Conservation (phyloP, 495 filamentous ascomycete genomes). For the Aspergillus diversus region DNA sequence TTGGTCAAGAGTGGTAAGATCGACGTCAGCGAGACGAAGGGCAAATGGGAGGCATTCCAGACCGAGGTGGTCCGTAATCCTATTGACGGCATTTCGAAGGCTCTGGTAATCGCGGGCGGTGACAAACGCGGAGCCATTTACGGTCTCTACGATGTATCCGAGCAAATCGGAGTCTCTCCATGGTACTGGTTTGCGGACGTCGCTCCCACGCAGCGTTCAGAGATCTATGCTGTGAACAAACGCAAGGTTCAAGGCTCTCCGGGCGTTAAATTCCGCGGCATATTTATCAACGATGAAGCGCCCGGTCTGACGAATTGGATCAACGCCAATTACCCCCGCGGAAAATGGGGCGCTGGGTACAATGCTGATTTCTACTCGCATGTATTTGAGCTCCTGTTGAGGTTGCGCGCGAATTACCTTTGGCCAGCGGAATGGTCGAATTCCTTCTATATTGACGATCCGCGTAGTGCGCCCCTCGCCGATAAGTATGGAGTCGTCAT, state of each 20-base stretch:
- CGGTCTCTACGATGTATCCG: conserved; percentile 73
- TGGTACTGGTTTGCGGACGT: conserved; percentile 81
- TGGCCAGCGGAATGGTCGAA: conserved; percentile 75
- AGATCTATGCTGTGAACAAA: conserved; percentile 57
- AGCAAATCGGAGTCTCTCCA: conserved; percentile 76
- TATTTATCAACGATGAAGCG: conserved; percentile 81
- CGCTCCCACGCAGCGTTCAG: conserved; percentile 53
- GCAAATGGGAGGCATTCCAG: conserved; percentile 72
- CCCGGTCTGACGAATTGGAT: conserved; percentile 74
- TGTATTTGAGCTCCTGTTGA: conserved; percentile 73
- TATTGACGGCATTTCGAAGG: conserved; percentile 56
- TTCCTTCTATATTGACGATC: conserved; percentile 73
- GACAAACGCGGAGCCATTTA: conserved; percentile 73
- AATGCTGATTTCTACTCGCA: conserved; percentile 66
- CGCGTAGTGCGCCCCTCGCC: conserved; percentile 65
- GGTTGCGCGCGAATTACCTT: conserved; percentile 72
- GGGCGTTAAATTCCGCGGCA: conserved; percentile 72
- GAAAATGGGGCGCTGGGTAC: conserved; percentile 60
- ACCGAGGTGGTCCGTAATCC: conserved; percentile 63
- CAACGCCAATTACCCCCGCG: conserved; percentile 51
- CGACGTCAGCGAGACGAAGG: conserved; percentile 55
- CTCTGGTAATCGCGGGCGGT: conserved; percentile 69
- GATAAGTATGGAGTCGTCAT: conserved; percentile 76
- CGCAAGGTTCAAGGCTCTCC: conserved; percentile 63
- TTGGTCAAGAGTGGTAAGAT: conserved; percentile 59